These are phyloP conservation scores for Yamadazyma spencermartinsiae DNA, from an alignment of 1,139 yeast genomes.

Conservation along the genomic window DNA sequence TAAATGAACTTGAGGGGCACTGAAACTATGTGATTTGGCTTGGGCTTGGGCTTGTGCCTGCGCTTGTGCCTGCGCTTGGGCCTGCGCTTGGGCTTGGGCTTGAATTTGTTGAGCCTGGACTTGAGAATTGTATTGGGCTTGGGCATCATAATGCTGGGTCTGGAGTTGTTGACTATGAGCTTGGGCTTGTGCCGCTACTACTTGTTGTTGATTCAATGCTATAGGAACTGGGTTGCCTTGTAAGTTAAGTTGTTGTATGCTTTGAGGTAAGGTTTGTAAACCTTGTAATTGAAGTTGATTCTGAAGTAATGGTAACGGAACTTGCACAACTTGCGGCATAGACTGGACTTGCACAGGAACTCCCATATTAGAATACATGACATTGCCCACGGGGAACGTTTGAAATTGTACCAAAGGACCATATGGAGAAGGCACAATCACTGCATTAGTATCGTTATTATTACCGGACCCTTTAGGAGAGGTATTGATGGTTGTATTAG, in stretches of 20 bases:
- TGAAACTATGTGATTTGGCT: slow-evolving; percentile 10
- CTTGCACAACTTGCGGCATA: slow-evolving; percentile 20
- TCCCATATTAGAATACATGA: slow-evolving; percentile 16
- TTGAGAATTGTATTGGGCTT: slow-evolving; percentile 4
- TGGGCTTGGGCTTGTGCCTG: slow-evolving; percentile 9
- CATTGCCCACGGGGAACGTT: slow-evolving; percentile 23
- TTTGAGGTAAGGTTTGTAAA: slow-evolving; percentile 8
- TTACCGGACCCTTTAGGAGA: neutral
- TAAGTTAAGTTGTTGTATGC: slow-evolving; percentile 3
- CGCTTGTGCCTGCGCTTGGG: slow-evolving; percentile 4
- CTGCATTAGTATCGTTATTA: slow-evolving; percentile 7
- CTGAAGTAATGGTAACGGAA: slow-evolving; percentile 17
- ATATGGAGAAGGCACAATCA: slow-evolving; percentile 31
- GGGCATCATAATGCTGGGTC: slow-evolving; percentile 6
- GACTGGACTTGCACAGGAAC: slow-evolving; percentile 20
- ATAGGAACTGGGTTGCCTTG: slow-evolving; percentile 10
- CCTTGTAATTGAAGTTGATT: slow-evolving; percentile 12
- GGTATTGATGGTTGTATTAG: neutral
- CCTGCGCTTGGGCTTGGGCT: slow-evolving; percentile 7
- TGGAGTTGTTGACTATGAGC: slow-evolving; percentile 11
- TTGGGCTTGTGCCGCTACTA: slow-evolving; percentile 11
- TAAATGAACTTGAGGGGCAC: slow-evolving; percentile 3
- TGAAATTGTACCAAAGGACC: slow-evolving; percentile 39
- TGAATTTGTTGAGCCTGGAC: slow-evolving; percentile 7
- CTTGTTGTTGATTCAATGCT: slow-evolving; percentile 13